These are phyloP conservation scores for Cladorrhinum sp. DNA, from an alignment of 2,329 filamentous ascomycete genomes.

Conservation along the genomic window DNA sequence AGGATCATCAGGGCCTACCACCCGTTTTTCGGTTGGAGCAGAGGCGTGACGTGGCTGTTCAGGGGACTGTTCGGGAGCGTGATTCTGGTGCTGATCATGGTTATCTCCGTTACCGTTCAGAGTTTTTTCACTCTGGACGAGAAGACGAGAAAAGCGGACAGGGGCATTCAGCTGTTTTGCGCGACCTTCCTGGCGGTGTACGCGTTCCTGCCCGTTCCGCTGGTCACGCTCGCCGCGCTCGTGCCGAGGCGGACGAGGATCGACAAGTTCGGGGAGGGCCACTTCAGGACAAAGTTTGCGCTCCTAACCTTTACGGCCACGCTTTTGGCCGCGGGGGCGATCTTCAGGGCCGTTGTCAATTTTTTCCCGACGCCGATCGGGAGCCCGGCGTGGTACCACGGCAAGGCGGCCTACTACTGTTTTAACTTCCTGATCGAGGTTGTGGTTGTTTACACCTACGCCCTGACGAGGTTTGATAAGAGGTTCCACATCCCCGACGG, in stretches of 20 bases:
- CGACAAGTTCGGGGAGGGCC: conserved; percentile 65
- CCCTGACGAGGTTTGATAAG: conserved; percentile 66
- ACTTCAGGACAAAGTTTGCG: conserved; percentile 62
- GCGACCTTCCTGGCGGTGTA: conserved; percentile 60
- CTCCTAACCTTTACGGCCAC: conserved; percentile 58
- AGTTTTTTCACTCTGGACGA: conserved; percentile 62
- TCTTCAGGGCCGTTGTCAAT: conserved; percentile 61
- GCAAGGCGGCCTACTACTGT: conserved; percentile 71
- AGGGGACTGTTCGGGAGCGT: conserved; percentile 52
- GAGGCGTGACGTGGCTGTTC: conserved; percentile 49
- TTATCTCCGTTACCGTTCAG: conserved; percentile 55
- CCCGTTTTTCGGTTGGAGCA: conserved; percentile 67
- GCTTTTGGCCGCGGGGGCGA: conserved; percentile 65
- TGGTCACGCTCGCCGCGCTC: conserved; percentile 49
- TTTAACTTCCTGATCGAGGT: conserved; percentile 77
- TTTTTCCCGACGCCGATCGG: conserved; percentile 47
- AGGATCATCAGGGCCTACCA: conserved; percentile 72
- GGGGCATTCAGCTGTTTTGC: conserved; percentile 62
- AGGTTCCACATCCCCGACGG: conserved; percentile 74
- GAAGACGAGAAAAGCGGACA: conserved; percentile 49
- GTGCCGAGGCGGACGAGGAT: conserved; percentile 39
- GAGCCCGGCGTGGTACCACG: conserved; percentile 66
- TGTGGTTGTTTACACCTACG: conserved; percentile 64
- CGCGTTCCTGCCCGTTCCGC: conserved; percentile 63
- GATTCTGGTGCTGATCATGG: conserved; percentile 33